phyloP scores from a whole-genome alignment of 116 monocot species.

The Papilionanthe hybrid region DNA sequence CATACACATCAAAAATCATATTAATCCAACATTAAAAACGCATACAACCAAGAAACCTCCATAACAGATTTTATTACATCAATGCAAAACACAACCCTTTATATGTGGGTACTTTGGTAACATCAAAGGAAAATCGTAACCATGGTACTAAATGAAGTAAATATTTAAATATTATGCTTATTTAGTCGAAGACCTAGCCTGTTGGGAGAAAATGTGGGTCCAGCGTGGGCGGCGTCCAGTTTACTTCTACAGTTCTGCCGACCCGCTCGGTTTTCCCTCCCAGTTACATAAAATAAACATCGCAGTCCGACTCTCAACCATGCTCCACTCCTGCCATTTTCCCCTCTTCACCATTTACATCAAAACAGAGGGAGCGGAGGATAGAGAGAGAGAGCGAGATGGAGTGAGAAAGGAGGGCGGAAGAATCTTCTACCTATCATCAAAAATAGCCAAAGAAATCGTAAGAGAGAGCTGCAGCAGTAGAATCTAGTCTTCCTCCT shows the following conservation, averaged over 20 bases:
- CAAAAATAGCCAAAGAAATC: background rate
- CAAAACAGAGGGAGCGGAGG: constrained; percentile 2
- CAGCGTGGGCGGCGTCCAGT: background rate
- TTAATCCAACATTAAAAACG: no score
- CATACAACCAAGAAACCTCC: no score
- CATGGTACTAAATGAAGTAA: no score
- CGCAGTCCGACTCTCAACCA: background rate
- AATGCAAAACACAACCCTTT: no score
- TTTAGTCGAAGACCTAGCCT: no score
- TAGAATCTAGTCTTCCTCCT: background rate
- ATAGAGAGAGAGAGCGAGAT: background rate
- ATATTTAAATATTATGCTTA: no score
- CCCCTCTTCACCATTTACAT: background rate
- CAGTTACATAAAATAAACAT: background rate
- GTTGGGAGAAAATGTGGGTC: no score
- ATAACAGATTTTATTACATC: no score
- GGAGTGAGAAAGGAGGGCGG: background rate
- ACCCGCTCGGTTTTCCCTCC: constrained; percentile 1
- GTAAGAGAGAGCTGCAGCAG: background rate
- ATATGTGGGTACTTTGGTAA: no score
- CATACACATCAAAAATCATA: no score
- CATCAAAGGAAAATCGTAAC: no score
- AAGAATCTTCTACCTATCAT: background rate
- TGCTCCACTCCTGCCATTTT: background rate
- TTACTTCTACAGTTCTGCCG: background rate